These are phyloP conservation scores for Sarcocystis neurona DNA, from an alignment of 169 alveolate species.

Conservation along the genomic window DNA sequence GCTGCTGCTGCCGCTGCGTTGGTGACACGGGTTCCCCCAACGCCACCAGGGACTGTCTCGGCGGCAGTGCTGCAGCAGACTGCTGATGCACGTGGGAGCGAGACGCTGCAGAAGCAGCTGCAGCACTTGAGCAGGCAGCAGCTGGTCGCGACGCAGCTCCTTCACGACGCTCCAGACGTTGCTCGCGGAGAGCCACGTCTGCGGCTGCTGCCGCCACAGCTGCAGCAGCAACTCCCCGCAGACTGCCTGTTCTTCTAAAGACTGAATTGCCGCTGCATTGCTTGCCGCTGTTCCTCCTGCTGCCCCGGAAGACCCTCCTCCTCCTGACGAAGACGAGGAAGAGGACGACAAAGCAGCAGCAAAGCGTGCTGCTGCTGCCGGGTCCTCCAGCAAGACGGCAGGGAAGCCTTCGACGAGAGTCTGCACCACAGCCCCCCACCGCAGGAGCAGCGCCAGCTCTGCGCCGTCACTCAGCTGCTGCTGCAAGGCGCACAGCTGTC, in stretches of 20 bases:
- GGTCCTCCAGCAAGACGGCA: slow-evolving; percentile 38
- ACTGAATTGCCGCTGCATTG: too few species aligned
- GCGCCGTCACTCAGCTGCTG: slow-evolving; percentile 17
- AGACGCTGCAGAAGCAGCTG: slow-evolving; percentile 34
- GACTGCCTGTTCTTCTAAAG: slow-evolving; percentile 4
- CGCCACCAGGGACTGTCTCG: slow-evolving; percentile 34
- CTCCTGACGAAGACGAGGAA: background rate
- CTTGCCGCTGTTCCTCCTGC: background rate
- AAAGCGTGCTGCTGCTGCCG: background rate
- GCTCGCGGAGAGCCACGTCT: slow-evolving; percentile 42
- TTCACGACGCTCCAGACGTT: slow-evolving; percentile 45
- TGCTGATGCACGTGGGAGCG: slow-evolving; percentile 40
- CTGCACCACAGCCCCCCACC: slow-evolving; percentile 57
- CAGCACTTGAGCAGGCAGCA: slow-evolving; percentile 36
- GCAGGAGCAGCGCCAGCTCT: slow-evolving; percentile 13
- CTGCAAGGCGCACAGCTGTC: too few species aligned
- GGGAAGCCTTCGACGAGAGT: slow-evolving; percentile 51
- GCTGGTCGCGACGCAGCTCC: slow-evolving; percentile 48
- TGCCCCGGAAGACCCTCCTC: background rate
- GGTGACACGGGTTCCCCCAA: too few species aligned
- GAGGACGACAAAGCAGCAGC: background rate
- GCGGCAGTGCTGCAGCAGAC: slow-evolving; percentile 54
- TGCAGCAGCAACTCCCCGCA: slow-evolving; percentile 41
- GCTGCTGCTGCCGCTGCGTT: too few species aligned
- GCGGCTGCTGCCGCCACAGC: slow-evolving; percentile 55